Conservation (phyloP, 345 rosid genomes). For the Dipteronia sinensis region DNA sequence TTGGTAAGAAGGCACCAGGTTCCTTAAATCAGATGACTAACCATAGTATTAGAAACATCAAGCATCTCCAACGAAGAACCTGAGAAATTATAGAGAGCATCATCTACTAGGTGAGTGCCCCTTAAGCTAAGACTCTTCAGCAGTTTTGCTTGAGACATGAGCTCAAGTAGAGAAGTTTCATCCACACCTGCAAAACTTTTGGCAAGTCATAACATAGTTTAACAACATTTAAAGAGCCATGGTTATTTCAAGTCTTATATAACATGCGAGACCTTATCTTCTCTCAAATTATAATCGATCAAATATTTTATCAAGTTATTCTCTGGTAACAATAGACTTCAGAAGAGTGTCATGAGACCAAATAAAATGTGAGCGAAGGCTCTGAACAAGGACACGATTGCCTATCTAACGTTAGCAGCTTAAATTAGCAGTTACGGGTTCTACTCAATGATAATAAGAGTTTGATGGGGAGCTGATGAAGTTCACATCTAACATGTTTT, state of each 20-base stretch:
- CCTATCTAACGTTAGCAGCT: background rate
- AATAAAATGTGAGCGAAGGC: conserved; percentile 7
- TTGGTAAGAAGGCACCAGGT: background rate
- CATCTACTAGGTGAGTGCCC: conserved; percentile 57
- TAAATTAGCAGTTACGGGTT: background rate
- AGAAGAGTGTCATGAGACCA: background rate
- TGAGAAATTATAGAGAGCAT: conserved; percentile 52
- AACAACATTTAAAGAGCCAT: background rate
- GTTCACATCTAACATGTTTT: background rate
- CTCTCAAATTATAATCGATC: conserved; percentile 2
- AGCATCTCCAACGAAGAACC: conserved; percentile 74
- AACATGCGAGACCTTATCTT: background rate
- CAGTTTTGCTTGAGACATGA: conserved; percentile 47
- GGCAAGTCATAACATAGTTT: conserved; percentile 9
- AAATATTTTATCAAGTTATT: background rate
- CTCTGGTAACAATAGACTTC: background rate
- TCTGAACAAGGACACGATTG: background rate
- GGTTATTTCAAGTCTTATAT: background rate
- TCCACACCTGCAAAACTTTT: conserved; percentile 52
- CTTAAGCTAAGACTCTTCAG: conserved; percentile 71
- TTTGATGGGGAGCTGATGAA: background rate
- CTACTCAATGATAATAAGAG: background rate
- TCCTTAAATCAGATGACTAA: conserved; percentile 36
- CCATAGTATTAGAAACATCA: conserved; percentile 75
- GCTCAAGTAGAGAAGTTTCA: conserved; percentile 44